A percentile compares a stretch with the other conserved stretches of the same genome.
Conservation (phyloP, 2,329 filamentous ascomycete genomes). For the Fusarium sp. region DNA sequence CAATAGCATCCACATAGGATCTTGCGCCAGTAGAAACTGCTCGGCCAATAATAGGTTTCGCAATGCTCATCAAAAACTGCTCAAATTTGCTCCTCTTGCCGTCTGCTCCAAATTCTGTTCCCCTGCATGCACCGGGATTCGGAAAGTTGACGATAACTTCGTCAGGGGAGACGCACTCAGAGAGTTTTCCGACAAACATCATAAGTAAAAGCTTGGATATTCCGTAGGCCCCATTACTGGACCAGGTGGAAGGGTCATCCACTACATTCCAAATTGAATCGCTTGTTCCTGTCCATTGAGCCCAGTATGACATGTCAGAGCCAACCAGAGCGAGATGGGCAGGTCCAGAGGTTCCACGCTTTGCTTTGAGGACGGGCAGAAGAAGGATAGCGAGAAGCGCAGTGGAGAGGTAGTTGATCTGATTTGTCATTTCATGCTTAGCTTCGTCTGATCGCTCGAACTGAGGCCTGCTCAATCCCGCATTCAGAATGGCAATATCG, state of each 20-base stretch:
- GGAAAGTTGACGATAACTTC: slow-evolving; percentile 61
- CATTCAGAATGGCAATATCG: slow-evolving; percentile 62
- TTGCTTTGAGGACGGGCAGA: slow-evolving; percentile 50
- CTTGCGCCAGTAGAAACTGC: slow-evolving; percentile 32
- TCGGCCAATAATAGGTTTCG: slow-evolving; percentile 25
- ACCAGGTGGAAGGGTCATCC: slow-evolving; percentile 37
- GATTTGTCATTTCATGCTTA: slow-evolving; percentile 57
- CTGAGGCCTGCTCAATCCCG: slow-evolving; percentile 51
- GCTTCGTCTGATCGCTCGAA: slow-evolving; percentile 47
- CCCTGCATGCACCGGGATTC: slow-evolving; percentile 59
- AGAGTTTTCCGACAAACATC: slow-evolving; percentile 54
- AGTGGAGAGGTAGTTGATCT: slow-evolving; percentile 57
- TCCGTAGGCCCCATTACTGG: slow-evolving; percentile 27
- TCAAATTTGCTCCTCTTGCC: slow-evolving; percentile 29
- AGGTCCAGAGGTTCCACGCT: slow-evolving; percentile 29
- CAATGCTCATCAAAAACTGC: slow-evolving; percentile 23
- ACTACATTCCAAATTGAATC: slow-evolving; percentile 38
- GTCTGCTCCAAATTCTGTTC: slow-evolving; percentile 58
- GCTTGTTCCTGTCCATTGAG: slow-evolving; percentile 39
- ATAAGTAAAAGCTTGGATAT: slow-evolving; percentile 52
- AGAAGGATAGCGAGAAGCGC: slow-evolving; percentile 51
- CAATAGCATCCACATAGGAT: slow-evolving; percentile 43
- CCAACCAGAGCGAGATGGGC: slow-evolving; percentile 49
- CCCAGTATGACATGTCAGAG: slow-evolving; percentile 50
- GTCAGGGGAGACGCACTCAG: slow-evolving; percentile 53